phyloP scores from a whole-genome alignment of 2,329 filamentous ascomycete genomes.

The Macrophomina phaseolina region DNA sequence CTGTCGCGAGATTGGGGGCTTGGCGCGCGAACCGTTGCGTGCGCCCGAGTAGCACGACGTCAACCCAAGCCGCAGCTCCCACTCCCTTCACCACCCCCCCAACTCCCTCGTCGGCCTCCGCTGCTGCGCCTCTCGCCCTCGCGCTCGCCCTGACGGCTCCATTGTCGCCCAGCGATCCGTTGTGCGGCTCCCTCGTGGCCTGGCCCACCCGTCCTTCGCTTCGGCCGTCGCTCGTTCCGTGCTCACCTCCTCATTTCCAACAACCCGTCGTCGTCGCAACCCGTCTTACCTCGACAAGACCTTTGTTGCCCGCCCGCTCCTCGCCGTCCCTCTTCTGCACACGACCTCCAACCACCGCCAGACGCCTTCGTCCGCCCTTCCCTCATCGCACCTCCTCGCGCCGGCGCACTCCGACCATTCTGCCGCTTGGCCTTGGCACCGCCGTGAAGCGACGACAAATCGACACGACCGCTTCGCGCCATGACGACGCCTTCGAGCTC shows the following conservation, averaged over 20 bases:
- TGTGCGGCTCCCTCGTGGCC: constrained; percentile 11
- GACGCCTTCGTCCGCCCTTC: not conserved
- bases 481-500: constrained; percentile 26
- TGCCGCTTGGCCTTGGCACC: not conserved
- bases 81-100: not conserved
- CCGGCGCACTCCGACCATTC: constrained; percentile 1
- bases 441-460: constrained; percentile 15
- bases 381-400: not conserved
- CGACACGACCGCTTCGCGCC: not conserved
- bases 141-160: not conserved
- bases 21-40: constrained; percentile 12
- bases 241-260: constrained; percentile 28
- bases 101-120: not conserved
- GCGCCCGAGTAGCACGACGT: constrained; percentile 3
- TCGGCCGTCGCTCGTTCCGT: constrained; percentile 28
- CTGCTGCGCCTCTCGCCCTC: constrained; percentile 3
- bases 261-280: constrained; percentile 3
- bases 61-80: not conserved
- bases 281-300: constrained; percentile 15
- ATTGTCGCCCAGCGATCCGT: constrained; percentile 13
- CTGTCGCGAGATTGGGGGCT: constrained; percentile 17
- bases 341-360: not conserved
- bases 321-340: not conserved
- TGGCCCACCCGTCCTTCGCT: constrained; percentile 23
- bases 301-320: not conserved